Base-by-base conservation (phyloP, 2,329 filamentous ascomycete species). In the Colletotrichum melonis region DNA sequence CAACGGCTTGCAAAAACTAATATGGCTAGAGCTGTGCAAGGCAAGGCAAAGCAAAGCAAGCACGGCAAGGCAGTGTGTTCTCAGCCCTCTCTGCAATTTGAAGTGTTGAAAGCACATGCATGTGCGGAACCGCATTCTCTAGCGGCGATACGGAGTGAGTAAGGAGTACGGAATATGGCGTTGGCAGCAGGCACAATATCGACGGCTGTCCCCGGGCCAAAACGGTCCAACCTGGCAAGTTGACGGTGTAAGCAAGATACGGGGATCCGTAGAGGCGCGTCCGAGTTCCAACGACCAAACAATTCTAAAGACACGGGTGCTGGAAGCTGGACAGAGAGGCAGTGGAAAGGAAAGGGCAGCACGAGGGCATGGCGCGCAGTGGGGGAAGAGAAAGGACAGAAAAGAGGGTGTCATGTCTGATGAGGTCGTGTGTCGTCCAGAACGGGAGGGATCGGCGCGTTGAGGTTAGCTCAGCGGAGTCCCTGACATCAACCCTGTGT, bases 401-500 rank as follows among this genome's bases (percentile, higher is more conserved):
- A 42, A 63, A 55, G 63, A 57, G 42, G 65, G 62, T 55, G 63
- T 68, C 52, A 72, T 75, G 72, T 69, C 69, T 56, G 74, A 68
- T 75, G 74, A 75, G 72, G 74, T 75, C 72, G 74, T 75, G 72
- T 64, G 69, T 66, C 54, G 60, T 73, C 69, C 57, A 55, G 63
- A 63, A 67, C 19, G 63, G 74, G 59, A 74, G 74, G 56, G 74
- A 75, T 75, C 74, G 64, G 68, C 74, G 35, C 11, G 38, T 58
- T 65, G 55, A 63, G 63, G 67, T 28, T 49, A 14, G 62, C 22
- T 16, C 11, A 42, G 71, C 24, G 71, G 71, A 56, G 60, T 55
- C 62, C 54, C 52, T 75, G 74, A 74, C 74, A 68, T 75, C 74
- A 75, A 60, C 69, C 72, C 74, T 75, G 74, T 75, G 64, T 22